Conservation (phyloP, 805 yeast genomes). For the Kodamaea leandrae region DNA sequence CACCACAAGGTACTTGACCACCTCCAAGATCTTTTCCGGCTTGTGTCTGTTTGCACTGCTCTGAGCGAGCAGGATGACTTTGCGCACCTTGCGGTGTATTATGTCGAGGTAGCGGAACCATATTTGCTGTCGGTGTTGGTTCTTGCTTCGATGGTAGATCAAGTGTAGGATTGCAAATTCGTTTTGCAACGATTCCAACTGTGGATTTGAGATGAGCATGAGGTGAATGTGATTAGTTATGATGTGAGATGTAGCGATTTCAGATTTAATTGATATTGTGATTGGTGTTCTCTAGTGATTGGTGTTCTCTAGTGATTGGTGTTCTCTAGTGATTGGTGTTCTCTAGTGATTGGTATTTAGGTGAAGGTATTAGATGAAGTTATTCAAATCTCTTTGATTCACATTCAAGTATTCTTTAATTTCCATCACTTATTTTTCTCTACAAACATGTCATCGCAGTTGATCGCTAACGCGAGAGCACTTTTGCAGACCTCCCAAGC, state of each 20-base stretch:
- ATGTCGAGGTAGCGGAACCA: slow-evolving; percentile 79
- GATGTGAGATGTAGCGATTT: neutral
- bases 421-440: neutral
- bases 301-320: no score
- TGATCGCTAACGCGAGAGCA: slow-evolving; percentile 40
- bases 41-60: slow-evolving; percentile 20
- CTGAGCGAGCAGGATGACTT: slow-evolving; percentile 30
- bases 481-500: slow-evolving; percentile 49
- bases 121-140: slow-evolving; percentile 66
- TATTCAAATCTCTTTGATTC: no score
- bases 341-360: no score
- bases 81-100: slow-evolving; percentile 54
- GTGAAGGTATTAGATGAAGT: no score
- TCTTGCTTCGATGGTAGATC: slow-evolving; percentile 65
- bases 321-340: no score
- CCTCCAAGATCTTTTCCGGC: slow-evolving; percentile 12
- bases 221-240: neutral
- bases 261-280: no score
- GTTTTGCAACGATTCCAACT: slow-evolving; percentile 10
- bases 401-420: neutral
- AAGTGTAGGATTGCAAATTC: slow-evolving; percentile 64
- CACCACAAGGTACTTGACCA: slow-evolving; percentile 27
- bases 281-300: neutral
- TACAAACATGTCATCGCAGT: slow-evolving; percentile 7
- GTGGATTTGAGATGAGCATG: neutral